phyloP scores from a whole-genome alignment of 1,284 basidiomycete genomes.

The Trichosporon asahii region DNA sequence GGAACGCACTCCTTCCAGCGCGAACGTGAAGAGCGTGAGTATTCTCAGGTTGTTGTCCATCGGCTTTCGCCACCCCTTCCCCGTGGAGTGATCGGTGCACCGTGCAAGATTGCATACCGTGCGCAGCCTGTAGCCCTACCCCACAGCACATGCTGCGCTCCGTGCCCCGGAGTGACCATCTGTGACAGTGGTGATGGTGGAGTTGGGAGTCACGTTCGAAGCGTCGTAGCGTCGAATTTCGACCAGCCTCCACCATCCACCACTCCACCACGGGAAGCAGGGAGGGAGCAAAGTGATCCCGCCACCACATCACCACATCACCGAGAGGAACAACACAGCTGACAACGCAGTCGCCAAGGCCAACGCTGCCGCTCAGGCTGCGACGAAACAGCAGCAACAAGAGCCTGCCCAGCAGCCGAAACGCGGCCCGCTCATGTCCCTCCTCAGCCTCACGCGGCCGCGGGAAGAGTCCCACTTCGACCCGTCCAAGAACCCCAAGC shows the following conservation, averaged over 20 bases:
- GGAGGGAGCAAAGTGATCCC: not conserved
- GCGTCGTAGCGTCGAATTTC: not conserved
- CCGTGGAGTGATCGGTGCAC: not conserved
- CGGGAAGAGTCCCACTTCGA: conserved; percentile 38
- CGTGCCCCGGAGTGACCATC: not conserved
- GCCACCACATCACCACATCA: not conserved
- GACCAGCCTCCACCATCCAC: not conserved
- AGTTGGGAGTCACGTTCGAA: not conserved
- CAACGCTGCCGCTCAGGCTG: conserved; percentile 4
- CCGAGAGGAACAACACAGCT: not conserved
- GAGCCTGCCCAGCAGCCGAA: too few species aligned
- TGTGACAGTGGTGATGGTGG: not conserved
- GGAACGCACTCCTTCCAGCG: conserved; percentile 37
- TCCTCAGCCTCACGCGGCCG: conserved; percentile 20
- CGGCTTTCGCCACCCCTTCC: not conserved
- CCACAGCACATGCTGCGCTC: not conserved
- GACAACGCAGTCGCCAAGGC: conserved; percentile 10
- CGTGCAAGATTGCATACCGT: not conserved
- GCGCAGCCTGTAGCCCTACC: not conserved
- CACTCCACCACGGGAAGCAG: not conserved
- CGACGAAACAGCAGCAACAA: too few species aligned
- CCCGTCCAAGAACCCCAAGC: conserved; percentile 41
- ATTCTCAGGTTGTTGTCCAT: not conserved
- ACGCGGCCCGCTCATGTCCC: conserved; percentile 17
- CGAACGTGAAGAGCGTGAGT: conserved; percentile 21